These are phyloP conservation scores for Cryptosporidium tyzzeri DNA, from an alignment of 169 alveolate species.

Conservation along the genomic window DNA sequence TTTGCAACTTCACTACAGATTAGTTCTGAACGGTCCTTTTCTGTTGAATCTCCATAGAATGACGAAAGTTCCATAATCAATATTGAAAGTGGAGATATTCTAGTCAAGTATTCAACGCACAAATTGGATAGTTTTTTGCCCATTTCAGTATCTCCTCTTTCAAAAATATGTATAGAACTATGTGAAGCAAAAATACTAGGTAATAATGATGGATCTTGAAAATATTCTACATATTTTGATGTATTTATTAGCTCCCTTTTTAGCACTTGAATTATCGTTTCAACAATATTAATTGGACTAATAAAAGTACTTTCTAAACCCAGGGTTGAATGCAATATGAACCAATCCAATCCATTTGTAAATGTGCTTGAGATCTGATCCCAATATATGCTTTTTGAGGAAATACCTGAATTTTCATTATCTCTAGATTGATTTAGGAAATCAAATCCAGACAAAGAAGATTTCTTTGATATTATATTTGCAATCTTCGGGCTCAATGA, in stretches of 20 bases:
- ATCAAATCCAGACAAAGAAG: conserved; percentile 29
- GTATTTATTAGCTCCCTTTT: background rate
- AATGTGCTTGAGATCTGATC: conserved; percentile 14
- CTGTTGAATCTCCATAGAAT: background rate
- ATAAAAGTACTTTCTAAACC: conserved; percentile 31
- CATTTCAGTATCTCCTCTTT: background rate
- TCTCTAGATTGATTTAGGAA: background rate
- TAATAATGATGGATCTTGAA: conserved; percentile 43
- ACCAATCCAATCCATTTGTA: conserved; percentile 74
- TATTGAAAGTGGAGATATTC: conserved; percentile 6
- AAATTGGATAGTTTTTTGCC: background rate
- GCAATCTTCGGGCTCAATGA: background rate
- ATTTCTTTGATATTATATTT: conserved; percentile 13
- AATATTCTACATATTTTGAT: background rate
- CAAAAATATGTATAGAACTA: background rate
- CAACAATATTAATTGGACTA: conserved; percentile 5
- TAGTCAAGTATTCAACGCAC: background rate
- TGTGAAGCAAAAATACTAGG: conserved; percentile 7
- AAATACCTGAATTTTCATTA: conserved; percentile 10
- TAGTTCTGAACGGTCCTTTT: background rate
- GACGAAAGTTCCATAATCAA: background rate
- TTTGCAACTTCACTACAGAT: conserved; percentile 17
- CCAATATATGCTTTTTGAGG: conserved; percentile 34
- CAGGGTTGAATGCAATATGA: conserved; percentile 1
- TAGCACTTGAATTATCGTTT: conserved; percentile 7